These are phyloP conservation scores for Arthroderma uncinatum DNA, from an alignment of 2,329 filamentous ascomycete genomes.

Conservation along the genomic window DNA sequence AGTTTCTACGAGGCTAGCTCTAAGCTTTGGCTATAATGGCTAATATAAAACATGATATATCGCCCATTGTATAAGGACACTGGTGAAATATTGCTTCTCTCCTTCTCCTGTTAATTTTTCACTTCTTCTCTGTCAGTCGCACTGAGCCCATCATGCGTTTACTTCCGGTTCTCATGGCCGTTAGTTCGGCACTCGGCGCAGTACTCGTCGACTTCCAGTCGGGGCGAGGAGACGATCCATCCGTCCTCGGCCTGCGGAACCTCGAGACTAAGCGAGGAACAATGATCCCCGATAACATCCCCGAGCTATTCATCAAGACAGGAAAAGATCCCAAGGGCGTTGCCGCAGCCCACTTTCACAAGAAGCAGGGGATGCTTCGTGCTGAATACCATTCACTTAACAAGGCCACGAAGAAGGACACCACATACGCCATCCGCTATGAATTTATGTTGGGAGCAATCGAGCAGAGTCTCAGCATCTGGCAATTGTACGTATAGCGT, in stretches of 20 bases:
- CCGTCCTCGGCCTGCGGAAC: conserved; percentile 10
- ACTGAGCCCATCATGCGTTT: conserved; percentile 7
- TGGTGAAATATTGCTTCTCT: too few species aligned
- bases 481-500: conserved; percentile 10
- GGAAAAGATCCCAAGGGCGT: conserved; percentile 11
- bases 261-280: conserved; percentile 10
- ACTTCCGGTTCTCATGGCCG: conserved; percentile 3
- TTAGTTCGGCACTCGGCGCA: conserved; percentile 4
- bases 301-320: conserved; percentile 10
- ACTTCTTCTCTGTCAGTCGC: too few species aligned
- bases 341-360: conserved; percentile 10
- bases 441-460: conserved; percentile 10
- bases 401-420: conserved; percentile 9
- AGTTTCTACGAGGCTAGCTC: neutral
- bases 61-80: neutral
- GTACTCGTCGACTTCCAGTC: conserved; percentile 12
- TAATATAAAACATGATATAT: neutral
- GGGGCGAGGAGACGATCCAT: conserved; percentile 9
- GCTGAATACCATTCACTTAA: conserved; percentile 12
- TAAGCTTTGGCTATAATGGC: neutral
- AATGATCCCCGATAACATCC: conserved; percentile 7
- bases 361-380: conserved; percentile 9
- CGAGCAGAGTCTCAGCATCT: conserved; percentile 10
- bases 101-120: too few species aligned
- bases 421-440: conserved; percentile 11